Evolutionary conservation across 495 filamentous ascomycete species (phyloP).

Genomic region (Penicillium turbatum): DNA sequence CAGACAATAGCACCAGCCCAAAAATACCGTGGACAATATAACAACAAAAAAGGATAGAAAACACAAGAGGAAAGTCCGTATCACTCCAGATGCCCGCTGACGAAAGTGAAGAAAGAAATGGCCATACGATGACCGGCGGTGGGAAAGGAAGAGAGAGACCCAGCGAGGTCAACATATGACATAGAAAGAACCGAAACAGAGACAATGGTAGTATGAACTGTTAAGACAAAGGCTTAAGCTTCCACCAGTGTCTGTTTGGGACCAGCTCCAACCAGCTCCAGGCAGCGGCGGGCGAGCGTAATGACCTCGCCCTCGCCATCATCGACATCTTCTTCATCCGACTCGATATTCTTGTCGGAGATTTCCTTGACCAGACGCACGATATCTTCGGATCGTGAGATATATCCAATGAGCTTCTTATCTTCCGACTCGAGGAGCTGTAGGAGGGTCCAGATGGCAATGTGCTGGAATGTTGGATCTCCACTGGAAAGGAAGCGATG

Average conservation of each 20-base stretch:
- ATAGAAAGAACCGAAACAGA: conserved; percentile 17
- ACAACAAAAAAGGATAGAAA: conserved; percentile 9
- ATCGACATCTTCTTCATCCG: conserved; percentile 82
- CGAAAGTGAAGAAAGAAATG: conserved; percentile 28
- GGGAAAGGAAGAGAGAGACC: conserved; percentile 10
- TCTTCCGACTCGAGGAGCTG: conserved; percentile 95
- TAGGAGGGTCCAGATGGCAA: conserved; percentile 95
- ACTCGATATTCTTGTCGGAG: conserved; percentile 84
- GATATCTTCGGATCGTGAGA: conserved; percentile 81
- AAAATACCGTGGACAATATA: conserved; percentile 19
- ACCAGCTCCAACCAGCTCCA: conserved; percentile 74
- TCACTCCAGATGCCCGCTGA: conserved; percentile 42
- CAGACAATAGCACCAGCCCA: conserved; percentile 22
- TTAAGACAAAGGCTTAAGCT: conserved; percentile 32
- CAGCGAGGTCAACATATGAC: conserved; percentile 11
- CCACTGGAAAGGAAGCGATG: conserved; percentile 88
- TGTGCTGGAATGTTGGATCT: conserved; percentile 97
- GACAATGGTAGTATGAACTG: conserved; percentile 7
- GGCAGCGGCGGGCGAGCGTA: conserved; percentile 79
- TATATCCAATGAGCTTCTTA: conserved; percentile 73
- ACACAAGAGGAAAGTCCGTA: conserved; percentile 20
- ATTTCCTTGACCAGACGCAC: conserved; percentile 87
- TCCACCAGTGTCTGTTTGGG: conserved; percentile 53
- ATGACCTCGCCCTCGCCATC: conserved; percentile 95
- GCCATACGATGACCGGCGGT: conserved; percentile 32